Conservation (phyloP, 768 basidiomycete genomes). For the Mycena olivaceomarginata region DNA sequence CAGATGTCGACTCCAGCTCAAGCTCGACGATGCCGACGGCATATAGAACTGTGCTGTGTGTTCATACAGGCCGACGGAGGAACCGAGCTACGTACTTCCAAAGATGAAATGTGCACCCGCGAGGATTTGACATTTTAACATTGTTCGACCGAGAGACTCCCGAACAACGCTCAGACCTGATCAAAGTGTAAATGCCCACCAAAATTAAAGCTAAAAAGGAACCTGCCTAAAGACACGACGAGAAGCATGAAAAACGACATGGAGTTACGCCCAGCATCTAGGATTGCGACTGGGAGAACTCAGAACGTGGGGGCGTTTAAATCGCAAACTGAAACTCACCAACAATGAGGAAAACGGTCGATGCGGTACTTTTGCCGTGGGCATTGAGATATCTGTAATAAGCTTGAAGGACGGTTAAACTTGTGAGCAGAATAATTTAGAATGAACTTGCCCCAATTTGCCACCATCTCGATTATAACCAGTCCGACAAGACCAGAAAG, state of each 20-base stretch:
- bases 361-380: conserved; percentile 82
- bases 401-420: conserved; percentile 62
- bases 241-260: conserved; percentile 97
- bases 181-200: not conserved
- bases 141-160: conserved; percentile 89
- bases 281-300: conserved; percentile 82
- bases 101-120: conserved; percentile 94
- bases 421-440: not conserved
- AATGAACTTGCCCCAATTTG: conserved; percentile 83
- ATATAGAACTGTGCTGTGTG: conserved; percentile 80
- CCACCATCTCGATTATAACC: conserved; percentile 95
- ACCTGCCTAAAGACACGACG: conserved; percentile 88
- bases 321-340: conserved; percentile 65
- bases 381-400: conserved; percentile 98
- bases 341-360: conserved; percentile 94
- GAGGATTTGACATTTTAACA: conserved; percentile 89
- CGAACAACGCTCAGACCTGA: conserved; percentile 86
- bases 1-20: conserved; percentile 92
- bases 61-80: not conserved
- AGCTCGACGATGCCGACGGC: conserved; percentile 96
- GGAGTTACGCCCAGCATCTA: conserved; percentile 96
- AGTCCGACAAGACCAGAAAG: conserved; percentile 91
- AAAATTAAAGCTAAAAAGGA: not conserved
- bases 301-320: not conserved
- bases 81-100: conserved; percentile 79